Base-by-base conservation (phyloP, 805 yeast genomes). In the Metschnikowia baotianmanensis region DNA sequence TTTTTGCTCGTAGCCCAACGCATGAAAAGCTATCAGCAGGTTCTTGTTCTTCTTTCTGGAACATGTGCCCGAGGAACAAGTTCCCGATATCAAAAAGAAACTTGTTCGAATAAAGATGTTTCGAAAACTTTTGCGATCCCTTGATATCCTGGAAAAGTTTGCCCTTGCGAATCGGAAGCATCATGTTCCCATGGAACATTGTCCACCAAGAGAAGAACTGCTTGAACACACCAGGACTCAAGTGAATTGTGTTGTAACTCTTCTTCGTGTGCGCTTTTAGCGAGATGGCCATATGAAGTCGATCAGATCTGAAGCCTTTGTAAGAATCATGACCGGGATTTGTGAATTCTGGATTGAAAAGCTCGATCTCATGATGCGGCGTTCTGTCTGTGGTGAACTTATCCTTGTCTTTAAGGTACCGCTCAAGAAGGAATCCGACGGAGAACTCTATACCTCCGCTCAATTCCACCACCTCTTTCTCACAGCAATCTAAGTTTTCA, bases 151-250 rank as follows among this genome's bases (percentile, higher is more conserved):
- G 80, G 66, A 87, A 91, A 18, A 93, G 56, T 1, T 64, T 60
- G 0, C 98, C 97, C 33, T 77, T 72, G 37, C 95, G 74, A 12
- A 88, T 76, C 0, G 98, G 96, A 16, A 90, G 67, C 38, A 88
- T 79, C 50, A 84, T 71, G 40, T 83, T 81, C 19, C 91, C 83
- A n/a, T 83, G 76, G 61, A 91, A 91, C 49, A 86, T 74, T 24
- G 65, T 63, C 96, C 96, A 90, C 98, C 98, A 93, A 4, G 61
- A 57, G 54, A 79, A 80, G 64, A 93, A 89, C 45, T 80, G 84
- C 6, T 65, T 57, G 50, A 91, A 71, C 0, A 82, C 74, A 4
- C 67, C 68, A 1, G 96, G 96, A 2, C 89, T 73, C 38, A 91
- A 63, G 57, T 90, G 95, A 32, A 86, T 73, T 1, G 89, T 71